Conservation (phyloP, 148 eudicot genomes). For the Cornus suecica region DNA sequence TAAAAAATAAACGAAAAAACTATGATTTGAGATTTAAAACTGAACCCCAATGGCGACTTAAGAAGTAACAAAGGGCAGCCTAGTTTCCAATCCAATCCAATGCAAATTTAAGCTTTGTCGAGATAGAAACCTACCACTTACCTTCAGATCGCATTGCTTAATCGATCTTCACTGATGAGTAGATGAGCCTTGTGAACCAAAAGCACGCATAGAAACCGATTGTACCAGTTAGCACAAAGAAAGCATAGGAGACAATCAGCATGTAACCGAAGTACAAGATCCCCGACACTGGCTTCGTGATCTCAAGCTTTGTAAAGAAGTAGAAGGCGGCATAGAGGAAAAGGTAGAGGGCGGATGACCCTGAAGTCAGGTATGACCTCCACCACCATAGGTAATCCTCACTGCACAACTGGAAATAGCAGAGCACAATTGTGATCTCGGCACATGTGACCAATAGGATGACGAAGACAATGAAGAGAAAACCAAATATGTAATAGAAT, state of each 20-base stretch:
- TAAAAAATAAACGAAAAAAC: background rate
- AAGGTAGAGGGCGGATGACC: constrained; percentile 51
- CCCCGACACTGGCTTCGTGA: constrained; percentile 53
- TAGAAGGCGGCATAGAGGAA: constrained; percentile 53
- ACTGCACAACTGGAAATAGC: constrained; percentile 61
- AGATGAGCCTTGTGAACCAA: constrained; percentile 56
- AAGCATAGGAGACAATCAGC: constrained; percentile 53
- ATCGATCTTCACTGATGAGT: constrained; percentile 62
- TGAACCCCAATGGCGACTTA: background rate
- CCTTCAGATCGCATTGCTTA: constrained; percentile 16
- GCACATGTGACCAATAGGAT: constrained; percentile 49
- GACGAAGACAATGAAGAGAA: constrained; percentile 45
- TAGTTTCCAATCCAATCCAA: background rate
- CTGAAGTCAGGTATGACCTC: constrained; percentile 55
- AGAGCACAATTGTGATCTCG: constrained; percentile 50
- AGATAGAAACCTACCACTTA: constrained; percentile 1
- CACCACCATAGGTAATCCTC: constrained; percentile 66
- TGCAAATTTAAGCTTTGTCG: background rate
- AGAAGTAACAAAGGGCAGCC: too few species aligned
- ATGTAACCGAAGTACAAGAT: constrained; percentile 50
- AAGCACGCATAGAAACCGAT: constrained; percentile 59
- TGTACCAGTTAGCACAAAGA: constrained; percentile 54
- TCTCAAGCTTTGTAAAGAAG: constrained; percentile 56
- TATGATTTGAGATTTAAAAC: background rate
- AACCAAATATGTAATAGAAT: constrained; percentile 55